A percentile compares a stretch with the other conserved stretches of the same genome.
Conservation (phyloP, 2,329 filamentous ascomycete species). For the Hirsutella thompsonii region DNA sequence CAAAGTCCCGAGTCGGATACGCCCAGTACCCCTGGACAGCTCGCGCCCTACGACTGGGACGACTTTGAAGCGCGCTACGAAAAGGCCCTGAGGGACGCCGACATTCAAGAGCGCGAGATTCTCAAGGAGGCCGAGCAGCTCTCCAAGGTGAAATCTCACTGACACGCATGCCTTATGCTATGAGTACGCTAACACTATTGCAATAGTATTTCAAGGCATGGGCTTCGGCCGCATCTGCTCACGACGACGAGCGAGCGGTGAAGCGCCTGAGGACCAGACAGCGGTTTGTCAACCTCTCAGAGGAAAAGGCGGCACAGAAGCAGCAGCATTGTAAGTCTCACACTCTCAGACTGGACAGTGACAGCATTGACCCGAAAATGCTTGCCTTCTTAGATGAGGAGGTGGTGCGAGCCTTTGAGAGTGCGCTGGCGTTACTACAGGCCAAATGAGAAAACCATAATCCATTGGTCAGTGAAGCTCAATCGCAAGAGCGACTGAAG, state of each 20-base stretch:
- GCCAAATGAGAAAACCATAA: slow-evolving; percentile 14
- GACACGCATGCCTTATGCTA: background rate
- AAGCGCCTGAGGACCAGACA: slow-evolving; percentile 74
- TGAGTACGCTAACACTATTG: too few species aligned
- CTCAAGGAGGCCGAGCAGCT: slow-evolving; percentile 54
- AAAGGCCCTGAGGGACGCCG: slow-evolving; percentile 48
- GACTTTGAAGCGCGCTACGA: slow-evolving; percentile 61
- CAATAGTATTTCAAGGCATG: slow-evolving; percentile 65
- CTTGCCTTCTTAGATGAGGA: slow-evolving; percentile 24
- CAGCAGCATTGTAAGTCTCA: slow-evolving; percentile 61
- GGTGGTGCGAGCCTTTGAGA: slow-evolving; percentile 51
- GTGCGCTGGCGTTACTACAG: slow-evolving; percentile 41
- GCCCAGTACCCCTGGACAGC: slow-evolving; percentile 36
- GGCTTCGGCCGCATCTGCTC: slow-evolving; percentile 57
- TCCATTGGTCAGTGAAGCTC: background rate
- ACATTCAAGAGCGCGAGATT: slow-evolving; percentile 50
- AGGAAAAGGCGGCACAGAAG: slow-evolving; percentile 58
- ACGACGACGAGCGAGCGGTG: slow-evolving; percentile 64
- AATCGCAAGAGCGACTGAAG: too few species aligned
- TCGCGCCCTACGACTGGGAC: slow-evolving; percentile 60
- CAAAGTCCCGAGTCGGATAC: slow-evolving; percentile 20
- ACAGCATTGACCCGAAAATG: slow-evolving; percentile 7
- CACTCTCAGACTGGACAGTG: background rate
- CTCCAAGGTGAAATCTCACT: slow-evolving; percentile 38
- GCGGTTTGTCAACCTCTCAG: slow-evolving; percentile 61